Base-by-base conservation (phyloP, 495 filamentous ascomycete genomes). In the Endocarpon pusillum region DNA sequence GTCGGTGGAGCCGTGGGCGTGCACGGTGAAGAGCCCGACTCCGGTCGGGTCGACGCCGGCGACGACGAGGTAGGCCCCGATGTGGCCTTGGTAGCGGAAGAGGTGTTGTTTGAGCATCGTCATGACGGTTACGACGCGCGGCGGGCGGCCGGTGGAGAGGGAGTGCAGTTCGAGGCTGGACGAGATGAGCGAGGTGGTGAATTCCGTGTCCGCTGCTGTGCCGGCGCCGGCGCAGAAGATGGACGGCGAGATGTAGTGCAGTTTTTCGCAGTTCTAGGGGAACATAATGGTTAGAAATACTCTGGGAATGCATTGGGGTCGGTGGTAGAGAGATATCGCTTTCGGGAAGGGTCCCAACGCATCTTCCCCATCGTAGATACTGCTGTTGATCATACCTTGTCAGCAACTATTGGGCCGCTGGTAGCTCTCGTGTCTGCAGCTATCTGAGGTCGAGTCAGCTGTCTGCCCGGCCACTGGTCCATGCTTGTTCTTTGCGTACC, bases 141-240 rank as follows among this genome's bases (percentile, higher is more conserved):
- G 87, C 56, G 87, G 84, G 45, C 91, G 87, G 51, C 87, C 86
- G 3, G 89, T 94, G 28, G 81, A 92, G 38, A 96, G 73, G 16
- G 87, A 71, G 62, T 96, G 91, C 25, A 99, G 74, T 61, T 99
- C 91, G 47, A 99, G 74, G 57, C 94, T 87, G 33, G 91, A 99
- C 55, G 83, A 92, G 67, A 99, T 93, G 53, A 99, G 74, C 45
- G 91, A 75, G 33, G 89, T 99, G 41, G 91, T 96, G 69, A 99
- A 99, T 60, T 99, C 89, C 40, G 89, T 99, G 58, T 99, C 91
- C 41, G 91, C 89, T 41, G 89, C 89, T 26, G 89, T 99, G 59
- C 89, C 89, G 38, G 89, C 91, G 46, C 91, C 91, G 10, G 91
- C 91, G 64, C 91, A 99, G 91, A 89, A 99, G 64, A 99, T 99